Evolutionary conservation across 2,329 filamentous ascomycete species (phyloP).

Genomic region (Penicillium frequentans): DNA sequence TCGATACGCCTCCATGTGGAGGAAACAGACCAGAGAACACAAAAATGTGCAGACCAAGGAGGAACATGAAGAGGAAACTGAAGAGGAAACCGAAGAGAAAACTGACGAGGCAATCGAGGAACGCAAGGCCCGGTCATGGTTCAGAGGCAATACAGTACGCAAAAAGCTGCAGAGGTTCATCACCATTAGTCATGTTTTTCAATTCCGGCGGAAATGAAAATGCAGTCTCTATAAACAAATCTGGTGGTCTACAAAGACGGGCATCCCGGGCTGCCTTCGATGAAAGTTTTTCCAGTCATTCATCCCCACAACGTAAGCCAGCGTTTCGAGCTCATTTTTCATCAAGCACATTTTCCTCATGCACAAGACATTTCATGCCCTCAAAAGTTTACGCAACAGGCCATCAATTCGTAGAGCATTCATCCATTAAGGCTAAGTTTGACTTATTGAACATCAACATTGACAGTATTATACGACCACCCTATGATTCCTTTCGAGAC

Average conservation of each 20-base stretch:
- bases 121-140: not conserved
- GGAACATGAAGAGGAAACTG: no score
- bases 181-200: no score
- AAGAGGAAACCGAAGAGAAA: no score
- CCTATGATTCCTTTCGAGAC: not conserved
- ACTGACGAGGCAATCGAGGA: not conserved
- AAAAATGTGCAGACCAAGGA: no score
- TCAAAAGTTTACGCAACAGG: not conserved
- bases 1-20: slow-evolving; percentile 33
- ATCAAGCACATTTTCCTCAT: not conserved
- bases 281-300: not conserved
- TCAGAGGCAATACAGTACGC: not conserved
- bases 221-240: not conserved
- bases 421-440: not conserved
- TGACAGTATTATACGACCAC: not conserved
- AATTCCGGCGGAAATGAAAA: not conserved
- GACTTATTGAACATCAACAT: not conserved
- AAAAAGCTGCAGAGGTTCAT: not conserved
- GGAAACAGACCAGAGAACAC: no score
- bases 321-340: not conserved
- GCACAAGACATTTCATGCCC: not conserved
- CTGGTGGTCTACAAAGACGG: not conserved
- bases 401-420: not conserved
- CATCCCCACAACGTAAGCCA: not conserved
- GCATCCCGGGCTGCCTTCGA: not conserved